Conservation (phyloP, 495 filamentous ascomycete genomes). For the Bacidia rubella region DNA sequence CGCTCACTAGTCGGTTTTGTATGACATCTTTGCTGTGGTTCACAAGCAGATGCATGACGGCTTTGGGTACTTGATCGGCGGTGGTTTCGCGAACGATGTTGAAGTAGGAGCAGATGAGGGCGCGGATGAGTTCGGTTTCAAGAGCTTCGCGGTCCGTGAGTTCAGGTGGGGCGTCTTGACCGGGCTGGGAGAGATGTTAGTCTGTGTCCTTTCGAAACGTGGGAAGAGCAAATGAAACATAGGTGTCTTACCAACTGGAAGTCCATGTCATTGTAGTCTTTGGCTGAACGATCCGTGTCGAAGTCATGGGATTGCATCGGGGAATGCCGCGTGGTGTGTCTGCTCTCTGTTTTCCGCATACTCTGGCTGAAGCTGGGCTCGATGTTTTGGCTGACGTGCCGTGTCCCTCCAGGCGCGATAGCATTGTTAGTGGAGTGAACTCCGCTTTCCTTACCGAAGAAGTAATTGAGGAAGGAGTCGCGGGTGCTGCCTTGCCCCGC, state of each 20-base stretch:
- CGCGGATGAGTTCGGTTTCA: slow-evolving; percentile 93
- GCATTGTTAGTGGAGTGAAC: slow-evolving; percentile 28
- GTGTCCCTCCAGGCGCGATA: slow-evolving; percentile 28
- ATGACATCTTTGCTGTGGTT: slow-evolving; percentile 97
- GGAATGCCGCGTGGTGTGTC: slow-evolving; percentile 23
- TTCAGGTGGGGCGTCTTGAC: slow-evolving; percentile 36
- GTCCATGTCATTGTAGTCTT: slow-evolving; percentile 29
- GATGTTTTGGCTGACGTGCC: slow-evolving; percentile 57
- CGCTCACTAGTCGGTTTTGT: slow-evolving; percentile 89
- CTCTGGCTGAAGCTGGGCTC: slow-evolving; percentile 78
- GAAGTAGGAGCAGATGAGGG: slow-evolving; percentile 94
- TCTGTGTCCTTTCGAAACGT: slow-evolving; percentile 24
- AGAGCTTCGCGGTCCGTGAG: slow-evolving; percentile 91
- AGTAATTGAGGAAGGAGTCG: slow-evolving; percentile 95
- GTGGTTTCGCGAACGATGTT: slow-evolving; percentile 96
- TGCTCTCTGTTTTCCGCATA: slow-evolving; percentile 63
- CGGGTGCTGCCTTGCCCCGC: slow-evolving; percentile 39
- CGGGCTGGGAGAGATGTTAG: neutral
- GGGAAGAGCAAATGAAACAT: neutral
- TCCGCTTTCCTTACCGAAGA: slow-evolving; percentile 86
- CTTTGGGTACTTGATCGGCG: slow-evolving; percentile 95
- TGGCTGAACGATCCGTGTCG: slow-evolving; percentile 22
- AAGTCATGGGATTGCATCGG: slow-evolving; percentile 20
- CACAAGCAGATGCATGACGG: slow-evolving; percentile 95
- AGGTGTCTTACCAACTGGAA: slow-evolving; percentile 44